A percentile compares a stretch with the other conserved stretches of the same genome.
Evolutionary conservation across 257 asterid species (phyloP).

Genomic region (Solanum etuberosum): DNA sequence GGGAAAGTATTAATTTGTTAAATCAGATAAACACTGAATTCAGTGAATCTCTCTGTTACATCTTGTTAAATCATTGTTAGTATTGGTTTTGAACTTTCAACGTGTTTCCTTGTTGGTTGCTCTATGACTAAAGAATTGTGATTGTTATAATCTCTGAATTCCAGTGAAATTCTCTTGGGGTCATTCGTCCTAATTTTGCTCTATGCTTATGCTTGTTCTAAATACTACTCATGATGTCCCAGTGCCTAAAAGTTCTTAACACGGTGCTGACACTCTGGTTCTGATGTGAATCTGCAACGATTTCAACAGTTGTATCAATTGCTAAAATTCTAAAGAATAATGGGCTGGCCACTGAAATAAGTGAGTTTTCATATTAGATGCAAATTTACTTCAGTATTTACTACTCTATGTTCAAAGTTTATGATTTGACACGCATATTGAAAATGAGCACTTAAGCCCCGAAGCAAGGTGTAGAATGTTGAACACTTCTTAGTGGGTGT

Average conservation of each 20-base stretch:
- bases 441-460: not conserved
- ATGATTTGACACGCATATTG: not conserved
- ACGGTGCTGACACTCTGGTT: not conserved
- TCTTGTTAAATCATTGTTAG: not conserved
- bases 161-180: not conserved
- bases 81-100: not conserved
- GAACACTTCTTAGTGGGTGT: not conserved
- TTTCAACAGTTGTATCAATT: constrained; percentile 70
- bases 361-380: constrained; percentile 30
- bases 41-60: not conserved
- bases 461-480: not conserved
- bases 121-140: not conserved
- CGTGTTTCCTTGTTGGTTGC: not conserved
- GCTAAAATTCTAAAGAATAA: constrained; percentile 85
- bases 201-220: not conserved
- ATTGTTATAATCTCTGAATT: not conserved
- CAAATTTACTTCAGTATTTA: not conserved
- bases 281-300: constrained; percentile 39
- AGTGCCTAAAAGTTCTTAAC: not conserved
- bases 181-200: not conserved
- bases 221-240: not conserved
- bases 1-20: not conserved
- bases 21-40: not conserved
- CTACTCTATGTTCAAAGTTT: not conserved
- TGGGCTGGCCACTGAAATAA: constrained; percentile 85